Evolutionary conservation across 2,329 filamentous ascomycete genomes (phyloP).

Genomic region (Apiospora saccharicola): DNA sequence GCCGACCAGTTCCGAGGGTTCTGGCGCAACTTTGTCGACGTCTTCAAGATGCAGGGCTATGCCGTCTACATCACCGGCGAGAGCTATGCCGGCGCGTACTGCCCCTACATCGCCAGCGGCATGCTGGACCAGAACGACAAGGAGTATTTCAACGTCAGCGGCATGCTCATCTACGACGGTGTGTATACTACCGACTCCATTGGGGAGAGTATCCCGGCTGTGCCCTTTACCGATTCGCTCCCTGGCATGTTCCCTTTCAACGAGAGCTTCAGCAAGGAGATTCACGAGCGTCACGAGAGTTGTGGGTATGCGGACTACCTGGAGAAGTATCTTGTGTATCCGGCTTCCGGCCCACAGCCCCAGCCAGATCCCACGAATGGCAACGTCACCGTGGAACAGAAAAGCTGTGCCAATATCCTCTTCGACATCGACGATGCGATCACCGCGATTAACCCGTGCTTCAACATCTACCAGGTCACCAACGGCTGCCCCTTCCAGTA

Average conservation of each 20-base stretch:
- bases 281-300: constrained; percentile 56
- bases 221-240: constrained; percentile 65
- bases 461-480: constrained; percentile 72
- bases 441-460: constrained; percentile 69
- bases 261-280: constrained; percentile 60
- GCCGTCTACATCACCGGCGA: constrained; percentile 64
- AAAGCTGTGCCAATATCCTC: constrained; percentile 60
- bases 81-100: constrained; percentile 60
- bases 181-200: constrained; percentile 58
- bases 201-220: constrained; percentile 51
- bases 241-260: constrained; percentile 63
- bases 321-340: constrained; percentile 65
- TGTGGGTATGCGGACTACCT: constrained; percentile 67
- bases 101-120: constrained; percentile 63
- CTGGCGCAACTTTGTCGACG: constrained; percentile 66
- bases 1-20: constrained; percentile 79
- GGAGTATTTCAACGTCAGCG: constrained; percentile 59
- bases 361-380: constrained; percentile 57
- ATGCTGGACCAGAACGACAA: constrained; percentile 57
- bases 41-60: constrained; percentile 58
- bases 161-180: constrained; percentile 71
- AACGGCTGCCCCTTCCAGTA: constrained; percentile 72
- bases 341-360: constrained; percentile 63
- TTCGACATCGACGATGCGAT: constrained; percentile 59
- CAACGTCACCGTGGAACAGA: constrained; percentile 33